Percentiles rank a stretch among this genome's conserved stretches.
Evolutionary conservation across 345 rosid genomes (phyloP).

Genomic region (Ricinus communis): DNA sequence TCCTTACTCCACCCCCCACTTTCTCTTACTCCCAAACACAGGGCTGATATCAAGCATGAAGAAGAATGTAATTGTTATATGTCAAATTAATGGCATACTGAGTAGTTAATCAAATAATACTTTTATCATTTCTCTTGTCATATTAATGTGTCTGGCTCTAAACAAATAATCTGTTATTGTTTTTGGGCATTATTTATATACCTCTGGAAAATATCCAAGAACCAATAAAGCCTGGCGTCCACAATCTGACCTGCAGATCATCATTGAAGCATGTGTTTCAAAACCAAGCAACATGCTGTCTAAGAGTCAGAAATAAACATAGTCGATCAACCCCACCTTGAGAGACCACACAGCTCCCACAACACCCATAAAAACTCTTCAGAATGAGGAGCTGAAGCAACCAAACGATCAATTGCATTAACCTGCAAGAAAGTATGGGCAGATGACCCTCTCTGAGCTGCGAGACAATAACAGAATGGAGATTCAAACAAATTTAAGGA

Average conservation of each 20-base stretch:
- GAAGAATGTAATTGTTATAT: too few relatives aligned
- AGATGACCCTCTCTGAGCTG: conserved; percentile 7
- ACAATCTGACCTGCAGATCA: conserved; percentile 76
- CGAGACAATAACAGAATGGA: conserved; percentile 7
- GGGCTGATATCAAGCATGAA: too few relatives aligned
- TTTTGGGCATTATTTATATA: conserved; percentile 29
- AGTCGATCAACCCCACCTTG: conserved; percentile 50
- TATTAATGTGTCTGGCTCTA: background rate
- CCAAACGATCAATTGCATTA: conserved; percentile 80
- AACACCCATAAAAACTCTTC: conserved; percentile 96
- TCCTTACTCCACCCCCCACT: too few relatives aligned
- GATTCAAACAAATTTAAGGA: conserved; percentile 3
- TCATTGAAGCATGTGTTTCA: conserved; percentile 20
- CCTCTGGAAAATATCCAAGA: conserved; percentile 86
- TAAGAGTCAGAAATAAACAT: conserved; percentile 3
- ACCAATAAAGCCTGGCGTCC: conserved; percentile 91
- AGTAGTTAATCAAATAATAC: background rate
- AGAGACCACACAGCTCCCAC: conserved; percentile 95
- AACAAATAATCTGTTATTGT: background rate
- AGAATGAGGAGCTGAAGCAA: conserved; percentile 64
- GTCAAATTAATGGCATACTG: background rate
- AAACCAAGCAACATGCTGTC: conserved; percentile 10
- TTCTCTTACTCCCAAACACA: too few relatives aligned
- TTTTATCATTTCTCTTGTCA: background rate
- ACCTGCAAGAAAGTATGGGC: conserved; percentile 46